Base-by-base conservation (phyloP, 2,329 filamentous ascomycete species). In the Alternaria brassicae region DNA sequence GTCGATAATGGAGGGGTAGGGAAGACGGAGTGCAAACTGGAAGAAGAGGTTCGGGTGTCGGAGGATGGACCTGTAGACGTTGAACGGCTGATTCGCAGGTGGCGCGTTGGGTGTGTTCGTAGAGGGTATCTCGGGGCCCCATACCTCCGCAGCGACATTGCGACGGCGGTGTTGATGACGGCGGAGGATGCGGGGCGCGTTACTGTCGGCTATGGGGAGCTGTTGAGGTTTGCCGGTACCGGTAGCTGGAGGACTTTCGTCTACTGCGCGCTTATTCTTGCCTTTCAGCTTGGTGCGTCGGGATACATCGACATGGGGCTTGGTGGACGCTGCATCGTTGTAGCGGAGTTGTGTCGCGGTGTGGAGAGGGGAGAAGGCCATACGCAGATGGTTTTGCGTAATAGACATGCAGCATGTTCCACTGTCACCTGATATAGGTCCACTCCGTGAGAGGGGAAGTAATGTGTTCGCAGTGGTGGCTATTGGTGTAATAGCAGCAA, bases 41-140 rank as follows among this genome's bases (percentile, higher is more conserved):
- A 77, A 75, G 63, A 77, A 75, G 54, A 79, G 66, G 58, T 77
- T 73, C 13, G 68, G 69, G 61, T 79, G 72, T 1, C 71, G 68
- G 19, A 79, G 55, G 25, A 79, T 63, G 3, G 72, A 66, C 59
- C 74, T 74, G 66, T 73, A 77, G 53, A 76, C 57, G 62, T 73
- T 76, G 67, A 78, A 78, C 13, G 54, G 56, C 13, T 27, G 53
- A 25, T 40, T 32, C 17, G 13, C 23, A 15, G 15, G 19, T 41
- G 37, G 3, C 25, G 36, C 19, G 32, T 12, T 6, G 34, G 41
- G 3, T 25, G 23, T 17, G 12, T 41, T 48, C 9, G 56, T 40
- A 6, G 32, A 47, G 17, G 60, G 55, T 8, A 62, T 32, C 6
- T 57, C 65, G 1, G 51, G 40, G 6, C 66, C 69, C 71, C 72